Base-by-base conservation (phyloP, 192 early-diverging fungal genomes). In the Rhizoclosmatium globosum region DNA sequence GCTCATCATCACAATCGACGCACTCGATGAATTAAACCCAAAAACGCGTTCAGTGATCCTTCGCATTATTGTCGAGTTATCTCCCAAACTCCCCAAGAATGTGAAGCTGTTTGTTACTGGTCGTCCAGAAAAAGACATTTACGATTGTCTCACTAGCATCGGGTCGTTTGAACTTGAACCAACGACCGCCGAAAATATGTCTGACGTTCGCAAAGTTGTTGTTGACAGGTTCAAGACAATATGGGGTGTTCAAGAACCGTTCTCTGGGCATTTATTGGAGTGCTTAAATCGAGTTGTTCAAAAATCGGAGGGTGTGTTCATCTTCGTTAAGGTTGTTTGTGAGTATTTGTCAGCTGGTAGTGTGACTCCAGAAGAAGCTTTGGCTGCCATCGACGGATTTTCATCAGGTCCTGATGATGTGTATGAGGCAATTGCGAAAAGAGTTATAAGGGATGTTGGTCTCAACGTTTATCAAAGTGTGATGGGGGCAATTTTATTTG, bases 271-370 rank as follows among this genome's bases (percentile, higher is more conserved):
- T 9, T 15, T 19, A 11, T 2, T 31, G 11, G 50, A 47, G 15
- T 19, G n/a, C 17, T 17, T 19, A 9, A 4, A 23, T 17, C 41
- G 44, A 31, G 7, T 21, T 7, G 43, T 71, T 4, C 41, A 42
- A 7, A 81, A 71, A 19, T 80, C 74, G 17, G 80, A 81, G 68
- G 80, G 80, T 2, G 45, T 75, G 7, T 81, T 81, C 56, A 65
- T 81, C 9, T 77, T 47, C 0, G 76, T 64, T 68, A 15, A 53
- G 17, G 17, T 50, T 58, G 61, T 46, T 0, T 38, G 19, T 4
- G 67, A 71, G 31, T 43, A 53, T 19, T 19, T 65, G 77, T 4
- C 21, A 0, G 19, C 11, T 67, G 0, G 13, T 45, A 53, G 17
- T 7, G 17, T 53, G 9, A 53, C 50, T 13, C 6, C 17, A 7